Evolutionary conservation across 73 alveolate genomes (phyloP), one percentile per base, ranked within the genome.

Genomic region (Paraurostyla sp.): DNA sequence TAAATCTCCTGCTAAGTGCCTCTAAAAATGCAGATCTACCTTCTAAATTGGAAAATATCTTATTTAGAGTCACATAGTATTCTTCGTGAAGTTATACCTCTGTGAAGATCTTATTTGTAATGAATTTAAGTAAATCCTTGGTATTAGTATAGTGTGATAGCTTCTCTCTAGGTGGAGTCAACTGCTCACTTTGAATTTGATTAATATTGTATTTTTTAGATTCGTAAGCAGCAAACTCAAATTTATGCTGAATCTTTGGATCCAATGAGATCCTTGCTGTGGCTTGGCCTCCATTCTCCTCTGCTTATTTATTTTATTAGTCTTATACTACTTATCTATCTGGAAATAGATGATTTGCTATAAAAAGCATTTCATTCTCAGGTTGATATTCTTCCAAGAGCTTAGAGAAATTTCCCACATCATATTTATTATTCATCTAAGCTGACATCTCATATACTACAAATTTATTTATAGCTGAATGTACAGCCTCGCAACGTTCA

Each of bases 361-460:
- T 78, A 4, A 29, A 13, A 25, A 23, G 4, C 46, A 78, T 13
- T 51, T 78, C 89, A 16, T 54, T 23, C 29, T 50, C 89, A 52
- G 27, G 49, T 3, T 78, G 49, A 43, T 78, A 78, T 50, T 78
- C 89, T 35, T 78, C 89, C 2, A 78, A 29, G 27, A 78, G 52
- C 32, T 78, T 78, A 7, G 80, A 36, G 33, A 78, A 78, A 49
- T 78, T 50, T 18, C 46, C 49, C 58, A 78, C 89, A 78, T 78
- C 89, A 78, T 78, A 78, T 36, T 78, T 78, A 38, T 78, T 50
- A 32, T 50, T 78, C 89, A 78, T 78, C 40, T 78, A 76, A n/a
- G 89, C 89, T 11, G 69, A 78, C 69, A 43, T 78, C 45, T 78
- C 89, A 54, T 78, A 78, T 11, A 78, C 89, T 9, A 78, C 89